Conservation (phyloP, 1,284 basidiomycete genomes). For the Ganoderma meredithae region DNA sequence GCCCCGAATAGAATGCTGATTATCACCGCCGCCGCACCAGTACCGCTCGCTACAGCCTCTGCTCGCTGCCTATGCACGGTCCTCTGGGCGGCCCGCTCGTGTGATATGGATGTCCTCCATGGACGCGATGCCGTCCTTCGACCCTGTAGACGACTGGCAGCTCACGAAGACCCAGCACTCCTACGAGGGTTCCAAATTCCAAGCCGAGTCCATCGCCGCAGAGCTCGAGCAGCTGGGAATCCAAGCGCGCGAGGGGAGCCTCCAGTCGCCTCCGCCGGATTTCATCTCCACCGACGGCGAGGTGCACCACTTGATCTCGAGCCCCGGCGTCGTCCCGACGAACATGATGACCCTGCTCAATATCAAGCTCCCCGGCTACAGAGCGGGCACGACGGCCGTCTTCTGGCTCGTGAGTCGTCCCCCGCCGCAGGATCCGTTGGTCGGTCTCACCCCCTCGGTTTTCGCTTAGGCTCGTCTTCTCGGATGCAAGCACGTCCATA, state of each 20-base stretch:
- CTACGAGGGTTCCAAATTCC: slow-evolving; percentile 84
- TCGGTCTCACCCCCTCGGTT: neutral
- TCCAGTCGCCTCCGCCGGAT: slow-evolving; percentile 9
- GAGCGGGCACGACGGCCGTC: slow-evolving; percentile 57
- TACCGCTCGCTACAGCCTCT: slow-evolving; percentile 64
- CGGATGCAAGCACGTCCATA: slow-evolving; percentile 71
- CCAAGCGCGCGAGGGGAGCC: slow-evolving; percentile 27
- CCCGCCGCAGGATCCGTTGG: neutral
- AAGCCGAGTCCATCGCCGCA: slow-evolving; percentile 76
- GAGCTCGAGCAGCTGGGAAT: slow-evolving; percentile 59
- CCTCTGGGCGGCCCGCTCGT: slow-evolving; percentile 50
- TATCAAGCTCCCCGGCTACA: slow-evolving; percentile 29
- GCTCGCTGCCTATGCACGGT: slow-evolving; percentile 48
- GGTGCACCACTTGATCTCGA: slow-evolving; percentile 69
- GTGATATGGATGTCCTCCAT: slow-evolving; percentile 86
- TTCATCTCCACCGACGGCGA: slow-evolving; percentile 29
- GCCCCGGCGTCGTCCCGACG: slow-evolving; percentile 81
- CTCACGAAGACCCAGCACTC: slow-evolving; percentile 64
- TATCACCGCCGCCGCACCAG: slow-evolving; percentile 42
- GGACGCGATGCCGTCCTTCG: slow-evolving; percentile 67
- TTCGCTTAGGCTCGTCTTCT: slow-evolving; percentile 38
- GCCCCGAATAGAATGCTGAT: neutral
- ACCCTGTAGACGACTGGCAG: slow-evolving; percentile 81
- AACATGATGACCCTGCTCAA: slow-evolving; percentile 45
- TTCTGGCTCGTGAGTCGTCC: slow-evolving; percentile 76